Conservation (phyloP, 257 asterid genomes). For the Forsythia suspensa region DNA sequence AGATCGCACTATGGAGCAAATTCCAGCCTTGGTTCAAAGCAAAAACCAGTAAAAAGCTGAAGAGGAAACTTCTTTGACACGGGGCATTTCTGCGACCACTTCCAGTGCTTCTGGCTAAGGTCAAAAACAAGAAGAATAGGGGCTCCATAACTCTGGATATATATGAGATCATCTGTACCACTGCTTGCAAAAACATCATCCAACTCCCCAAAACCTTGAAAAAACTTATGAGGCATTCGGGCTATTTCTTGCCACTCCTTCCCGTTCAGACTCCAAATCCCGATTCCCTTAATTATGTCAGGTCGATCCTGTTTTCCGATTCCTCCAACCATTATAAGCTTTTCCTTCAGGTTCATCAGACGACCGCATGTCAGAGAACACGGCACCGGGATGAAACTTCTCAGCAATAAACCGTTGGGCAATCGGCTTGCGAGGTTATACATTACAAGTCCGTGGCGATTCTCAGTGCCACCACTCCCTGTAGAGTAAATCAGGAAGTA, state of each 20-base stretch:
- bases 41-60: conserved; percentile 92
- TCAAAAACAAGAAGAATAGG: conserved; percentile 81
- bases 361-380: conserved; percentile 95
- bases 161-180: conserved; percentile 72
- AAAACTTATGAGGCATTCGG: conserved; percentile 83
- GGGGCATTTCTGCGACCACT: conserved; percentile 93
- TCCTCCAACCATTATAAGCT: conserved; percentile 91
- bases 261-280: conserved; percentile 78
- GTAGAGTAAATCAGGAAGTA: conserved; percentile 75
- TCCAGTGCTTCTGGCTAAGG: conserved; percentile 64
- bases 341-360: conserved; percentile 76
- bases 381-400: conserved; percentile 71
- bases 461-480: conserved; percentile 58
- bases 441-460: conserved; percentile 72
- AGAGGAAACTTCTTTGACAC: conserved; percentile 87
- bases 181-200: conserved; percentile 96
- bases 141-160: conserved; percentile 92
- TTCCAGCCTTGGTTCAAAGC: conserved; percentile 89
- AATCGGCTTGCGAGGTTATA: conserved; percentile 52
- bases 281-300: conserved; percentile 85
- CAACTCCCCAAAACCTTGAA: conserved; percentile 94
- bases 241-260: conserved; percentile 79
- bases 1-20: conserved; percentile 52
- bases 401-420: conserved; percentile 44
- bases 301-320: conserved; percentile 82